Conservation (phyloP, 768 basidiomycete species). For the Pleurotus djamor region DNA sequence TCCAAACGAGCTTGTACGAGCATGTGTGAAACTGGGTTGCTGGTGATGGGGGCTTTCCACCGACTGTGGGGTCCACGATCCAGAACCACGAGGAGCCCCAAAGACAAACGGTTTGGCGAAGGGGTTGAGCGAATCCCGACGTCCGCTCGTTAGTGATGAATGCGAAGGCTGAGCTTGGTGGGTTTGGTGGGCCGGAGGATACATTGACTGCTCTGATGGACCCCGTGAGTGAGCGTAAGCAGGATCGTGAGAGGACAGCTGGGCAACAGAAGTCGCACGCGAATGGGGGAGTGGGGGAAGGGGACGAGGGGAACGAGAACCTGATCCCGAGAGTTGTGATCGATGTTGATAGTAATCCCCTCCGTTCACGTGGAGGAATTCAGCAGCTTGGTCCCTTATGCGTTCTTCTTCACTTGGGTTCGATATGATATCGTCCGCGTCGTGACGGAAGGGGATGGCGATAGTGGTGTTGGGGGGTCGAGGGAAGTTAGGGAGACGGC, state of each 20-base stretch:
- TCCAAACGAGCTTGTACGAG: constrained; percentile 48
- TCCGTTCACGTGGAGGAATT: constrained; percentile 42
- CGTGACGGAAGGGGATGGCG: constrained; percentile 30
- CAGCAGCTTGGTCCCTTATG: constrained; percentile 24
- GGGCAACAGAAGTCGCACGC: constrained; percentile 52
- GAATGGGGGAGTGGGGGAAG: constrained; percentile 66
- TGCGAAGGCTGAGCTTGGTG: constrained; percentile 23
- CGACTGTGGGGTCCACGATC: constrained; percentile 28
- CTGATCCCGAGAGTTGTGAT: constrained; percentile 41
- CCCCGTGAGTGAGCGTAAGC: constrained; percentile 64
- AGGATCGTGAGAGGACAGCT: constrained; percentile 60
- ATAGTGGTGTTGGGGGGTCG: constrained; percentile 61
- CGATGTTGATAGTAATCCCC: constrained; percentile 37
- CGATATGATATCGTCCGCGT: constrained; percentile 74
- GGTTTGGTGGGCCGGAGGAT: constrained; percentile 18
- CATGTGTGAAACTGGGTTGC: constrained; percentile 32
- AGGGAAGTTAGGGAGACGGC: constrained; percentile 79
- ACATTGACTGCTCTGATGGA: constrained; percentile 32
- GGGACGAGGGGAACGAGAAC: constrained; percentile 40
- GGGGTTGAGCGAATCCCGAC: constrained; percentile 62
- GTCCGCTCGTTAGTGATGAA: constrained; percentile 16
- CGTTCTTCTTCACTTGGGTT: constrained; percentile 83
- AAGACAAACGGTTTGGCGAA: constrained; percentile 86
- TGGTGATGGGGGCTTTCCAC: constrained; percentile 27
- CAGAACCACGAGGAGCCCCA: constrained; percentile 38